These are phyloP conservation scores for Luffa acutangula DNA, from an alignment of 306 rosid genomes.

Conservation along the genomic window DNA sequence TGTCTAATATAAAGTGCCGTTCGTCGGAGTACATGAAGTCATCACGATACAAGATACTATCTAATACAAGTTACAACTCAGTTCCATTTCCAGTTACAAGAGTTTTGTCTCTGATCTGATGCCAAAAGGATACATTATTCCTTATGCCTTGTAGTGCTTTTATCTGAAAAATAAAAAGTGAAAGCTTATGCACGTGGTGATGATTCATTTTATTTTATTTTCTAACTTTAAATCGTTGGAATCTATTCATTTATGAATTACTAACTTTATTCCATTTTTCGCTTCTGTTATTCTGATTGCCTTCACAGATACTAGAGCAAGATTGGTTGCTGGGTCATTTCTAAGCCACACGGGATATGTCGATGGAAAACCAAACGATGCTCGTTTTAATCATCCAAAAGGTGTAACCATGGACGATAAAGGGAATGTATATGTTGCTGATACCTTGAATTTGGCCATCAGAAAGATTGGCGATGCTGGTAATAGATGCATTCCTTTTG, in stretches of 20 bases:
- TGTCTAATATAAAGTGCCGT: background rate
- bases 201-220: background rate
- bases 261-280: background rate
- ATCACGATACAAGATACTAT: background rate
- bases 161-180: background rate
- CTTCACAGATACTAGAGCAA: constrained; percentile 80
- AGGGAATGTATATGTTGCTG: constrained; percentile 96
- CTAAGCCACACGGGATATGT: constrained; percentile 85
- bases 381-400: constrained; percentile 90
- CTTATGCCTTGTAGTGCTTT: background rate
- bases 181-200: background rate
- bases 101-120: background rate
- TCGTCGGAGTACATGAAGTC: background rate
- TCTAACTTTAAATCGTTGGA: background rate
- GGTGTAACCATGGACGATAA: constrained; percentile 89
- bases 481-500: constrained; percentile 25
- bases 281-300: background rate
- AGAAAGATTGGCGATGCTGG: constrained; percentile 95
- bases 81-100: background rate
- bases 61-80: background rate
- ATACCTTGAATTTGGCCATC: constrained; percentile 81
- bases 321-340: constrained; percentile 95
- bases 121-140: background rate
- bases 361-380: constrained; percentile 92
- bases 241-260: background rate